Evolutionary conservation across 352 stramenopile genomes (phyloP), one percentile per base, ranked within the genome.

Genomic region (Phytophthora brassicae): DNA sequence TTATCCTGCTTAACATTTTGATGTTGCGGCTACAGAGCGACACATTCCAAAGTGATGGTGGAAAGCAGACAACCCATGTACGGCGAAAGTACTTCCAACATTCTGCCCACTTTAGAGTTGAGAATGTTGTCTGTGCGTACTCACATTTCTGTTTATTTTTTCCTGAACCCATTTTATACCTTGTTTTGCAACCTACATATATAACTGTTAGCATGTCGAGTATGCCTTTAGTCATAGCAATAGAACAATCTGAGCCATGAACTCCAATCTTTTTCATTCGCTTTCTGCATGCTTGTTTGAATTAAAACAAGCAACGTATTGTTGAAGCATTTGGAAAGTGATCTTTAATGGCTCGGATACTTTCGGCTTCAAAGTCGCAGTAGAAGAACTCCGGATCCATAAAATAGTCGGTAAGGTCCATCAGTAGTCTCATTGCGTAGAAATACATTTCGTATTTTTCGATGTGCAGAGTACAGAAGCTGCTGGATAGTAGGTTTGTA

Each of bases 61-160:
- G 9, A 29, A 59, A 68, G 0, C 11, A 23, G 0, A 43, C 24
- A 35, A 72, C 22, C 52, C 59, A 76, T 0, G 55, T 69, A 2
- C 41, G 2, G 0, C 28, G 17, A 22, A 69, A 64, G 31, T 72
- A 75, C 16, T 12, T 0, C 49, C 45, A 70, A 20, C 66, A 66
- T 6, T 7, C 6, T 3, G 1, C 2, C 65, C 53, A 67, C 6
- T 64, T 66, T 0, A 14, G 2, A 2, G 1, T 1, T 1, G 31
- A 59, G 9, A 63, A 43, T 4, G 5, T 1, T 3, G 51, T 14
- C 1, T 12, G 23, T 5, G 2, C 4, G 1, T 2, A 9, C 14
- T 11, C 8, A 14, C 53, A 64, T 5, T 33, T 47, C 0, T 8
- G 8, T 11, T 33, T 24, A 29, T 51, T 20, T 46, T 39, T 7